Percentiles rank a stretch among this genome's conserved stretches.
Conservation (phyloP, 108 stramenopile species). For the Discostella stelligeroides region DNA sequence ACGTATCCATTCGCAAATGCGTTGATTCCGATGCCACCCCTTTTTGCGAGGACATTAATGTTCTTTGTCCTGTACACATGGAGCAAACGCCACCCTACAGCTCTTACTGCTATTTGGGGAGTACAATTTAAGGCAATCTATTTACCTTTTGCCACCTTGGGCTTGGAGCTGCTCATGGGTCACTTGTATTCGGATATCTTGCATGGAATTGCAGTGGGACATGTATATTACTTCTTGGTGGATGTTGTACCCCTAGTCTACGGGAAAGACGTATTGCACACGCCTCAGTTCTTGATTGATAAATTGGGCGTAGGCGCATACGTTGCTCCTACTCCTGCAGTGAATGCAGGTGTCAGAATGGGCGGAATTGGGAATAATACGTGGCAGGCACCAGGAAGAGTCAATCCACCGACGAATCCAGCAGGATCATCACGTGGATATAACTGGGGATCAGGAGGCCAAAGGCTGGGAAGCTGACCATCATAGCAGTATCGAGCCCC, state of each 20-base stretch:
- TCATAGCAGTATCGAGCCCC: too few species aligned
- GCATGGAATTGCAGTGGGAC: conserved; percentile 80
- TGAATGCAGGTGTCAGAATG: conserved; percentile 17
- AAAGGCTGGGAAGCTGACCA: conserved; percentile 24
- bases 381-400: conserved; percentile 45
- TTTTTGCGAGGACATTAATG: conserved; percentile 72
- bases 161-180: conserved; percentile 77
- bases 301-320: conserved; percentile 80
- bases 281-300: conserved; percentile 86
- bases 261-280: conserved; percentile 79
- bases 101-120: conserved; percentile 86
- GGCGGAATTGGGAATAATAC: conserved; percentile 42
- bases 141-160: conserved; percentile 86
- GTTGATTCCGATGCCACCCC: conserved; percentile 49
- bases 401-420: conserved; percentile 42
- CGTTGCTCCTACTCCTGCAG: conserved; percentile 52
- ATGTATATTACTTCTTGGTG: conserved; percentile 88
- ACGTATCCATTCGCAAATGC: conserved; percentile 64
- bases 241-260: conserved; percentile 87
- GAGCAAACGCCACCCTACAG: conserved; percentile 81
- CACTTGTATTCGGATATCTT: conserved; percentile 59
- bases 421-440: conserved; percentile 40
- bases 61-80: conserved; percentile 86
- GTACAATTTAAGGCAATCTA: conserved; percentile 79
- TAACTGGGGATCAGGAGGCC: conserved; percentile 49